These are phyloP conservation scores for Colletotrichum siamense DNA, from an alignment of 2,329 filamentous ascomycete genomes.

Conservation along the genomic window DNA sequence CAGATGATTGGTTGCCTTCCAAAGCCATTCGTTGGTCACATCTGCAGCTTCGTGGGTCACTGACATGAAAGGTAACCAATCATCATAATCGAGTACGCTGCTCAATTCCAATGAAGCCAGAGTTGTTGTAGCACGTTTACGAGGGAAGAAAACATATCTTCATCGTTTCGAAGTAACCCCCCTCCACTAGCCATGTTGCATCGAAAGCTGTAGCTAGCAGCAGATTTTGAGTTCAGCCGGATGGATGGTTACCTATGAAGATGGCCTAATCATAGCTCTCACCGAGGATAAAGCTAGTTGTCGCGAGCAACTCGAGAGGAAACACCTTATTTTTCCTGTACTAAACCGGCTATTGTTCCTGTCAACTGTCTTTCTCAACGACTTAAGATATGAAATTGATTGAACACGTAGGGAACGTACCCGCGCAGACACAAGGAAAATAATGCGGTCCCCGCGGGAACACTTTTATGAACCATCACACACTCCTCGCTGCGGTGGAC, in stretches of 20 bases:
- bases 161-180: accelerated
- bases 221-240: not conserved
- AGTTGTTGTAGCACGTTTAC: not conserved
- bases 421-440: not conserved
- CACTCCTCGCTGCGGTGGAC: not conserved
- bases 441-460: accelerated
- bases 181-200: accelerated
- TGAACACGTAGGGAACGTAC: accelerated
- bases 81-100: accelerated
- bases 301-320: no score
- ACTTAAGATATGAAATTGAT: not conserved
- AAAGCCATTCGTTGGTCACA: accelerated
- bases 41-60: not conserved
- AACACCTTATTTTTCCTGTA: accelerated
- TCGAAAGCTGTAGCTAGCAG: not conserved
- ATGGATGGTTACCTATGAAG: not conserved
- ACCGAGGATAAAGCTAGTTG: no score
- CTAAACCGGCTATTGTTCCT: not conserved
- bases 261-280: no score
- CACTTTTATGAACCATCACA: not conserved
- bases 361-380: not conserved
- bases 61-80: not conserved
- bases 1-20: not conserved
- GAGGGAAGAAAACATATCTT: not conserved
- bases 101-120: not conserved